These are phyloP conservation scores for Boletus rubroflammeus DNA, from an alignment of 768 basidiomycete genomes.

Conservation along the genomic window DNA sequence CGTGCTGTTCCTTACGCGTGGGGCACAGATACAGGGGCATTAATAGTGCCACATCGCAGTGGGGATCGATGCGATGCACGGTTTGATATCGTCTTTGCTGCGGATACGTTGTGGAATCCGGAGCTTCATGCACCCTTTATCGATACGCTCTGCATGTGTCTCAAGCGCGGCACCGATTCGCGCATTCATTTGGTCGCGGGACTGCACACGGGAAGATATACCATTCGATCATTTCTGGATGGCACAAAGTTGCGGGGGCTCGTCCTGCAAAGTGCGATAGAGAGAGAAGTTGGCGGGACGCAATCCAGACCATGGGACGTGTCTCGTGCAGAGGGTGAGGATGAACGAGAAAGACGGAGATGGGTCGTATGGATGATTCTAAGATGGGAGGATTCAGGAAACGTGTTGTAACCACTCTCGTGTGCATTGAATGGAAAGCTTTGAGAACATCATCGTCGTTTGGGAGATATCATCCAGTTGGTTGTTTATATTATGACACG, in stretches of 20 bases:
- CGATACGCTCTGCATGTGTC: slow-evolving; percentile 45
- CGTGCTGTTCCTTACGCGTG: slow-evolving; percentile 58
- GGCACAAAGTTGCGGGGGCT: slow-evolving; percentile 37
- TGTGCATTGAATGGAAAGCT: neutral
- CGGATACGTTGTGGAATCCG: slow-evolving; percentile 78
- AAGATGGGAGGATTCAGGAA: slow-evolving; percentile 37
- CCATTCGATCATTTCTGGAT: slow-evolving; percentile 58
- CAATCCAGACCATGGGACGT: slow-evolving; percentile 50
- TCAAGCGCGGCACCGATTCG: slow-evolving; percentile 41
- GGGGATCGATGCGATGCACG: slow-evolving; percentile 23
- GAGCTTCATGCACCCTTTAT: slow-evolving; percentile 55
- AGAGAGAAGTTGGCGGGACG: slow-evolving; percentile 44
- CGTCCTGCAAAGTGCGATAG: slow-evolving; percentile 41
- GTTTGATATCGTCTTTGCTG: slow-evolving; percentile 67
- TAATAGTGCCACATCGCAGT: slow-evolving; percentile 5
- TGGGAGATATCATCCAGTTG: neutral
- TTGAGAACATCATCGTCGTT: neutral
- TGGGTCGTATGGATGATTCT: slow-evolving; percentile 72
- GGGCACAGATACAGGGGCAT: slow-evolving; percentile 47
- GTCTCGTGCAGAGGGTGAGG: slow-evolving; percentile 48
- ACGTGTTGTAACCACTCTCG: slow-evolving; percentile 12
- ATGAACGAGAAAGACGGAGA: slow-evolving; percentile 61
- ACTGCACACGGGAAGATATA: slow-evolving; percentile 73
- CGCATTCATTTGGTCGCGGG: slow-evolving; percentile 69
- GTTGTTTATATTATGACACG: neutral